phyloP scores from a whole-genome alignment of 805 yeast species.

The Wickerhamomyces alni region DNA sequence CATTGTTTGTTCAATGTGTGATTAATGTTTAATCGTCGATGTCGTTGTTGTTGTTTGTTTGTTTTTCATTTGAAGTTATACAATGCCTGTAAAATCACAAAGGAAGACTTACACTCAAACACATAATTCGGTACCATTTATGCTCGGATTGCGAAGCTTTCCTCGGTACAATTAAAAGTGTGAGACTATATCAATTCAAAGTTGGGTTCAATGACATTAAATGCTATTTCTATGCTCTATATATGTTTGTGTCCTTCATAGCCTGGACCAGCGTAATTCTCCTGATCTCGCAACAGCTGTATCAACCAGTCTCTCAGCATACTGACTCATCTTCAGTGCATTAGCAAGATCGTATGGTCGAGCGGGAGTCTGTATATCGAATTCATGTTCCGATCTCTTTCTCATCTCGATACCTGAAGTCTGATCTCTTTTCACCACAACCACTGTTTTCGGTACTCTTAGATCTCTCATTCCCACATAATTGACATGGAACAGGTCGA shows the following conservation, averaged over 20 bases:
- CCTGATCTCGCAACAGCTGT: background rate
- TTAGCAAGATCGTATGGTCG: background rate
- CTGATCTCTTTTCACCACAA: background rate
- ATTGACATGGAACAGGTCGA: background rate
- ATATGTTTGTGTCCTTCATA: background rate
- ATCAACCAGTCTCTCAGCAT: background rate
- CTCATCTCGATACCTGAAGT: background rate
- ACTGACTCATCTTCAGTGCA: background rate
- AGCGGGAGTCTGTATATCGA: background rate
- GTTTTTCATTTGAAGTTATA: too few species aligned
- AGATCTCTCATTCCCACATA: constrained; percentile 1
- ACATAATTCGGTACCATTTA: too few species aligned
- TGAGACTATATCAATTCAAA: too few species aligned
- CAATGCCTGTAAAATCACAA: too few species aligned
- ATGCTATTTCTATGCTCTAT: background rate
- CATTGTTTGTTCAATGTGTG: background rate
- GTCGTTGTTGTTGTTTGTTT: background rate
- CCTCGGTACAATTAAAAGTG: too few species aligned
- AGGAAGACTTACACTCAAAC: too few species aligned
- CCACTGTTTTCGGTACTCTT: background rate
- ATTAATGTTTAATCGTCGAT: too few species aligned
- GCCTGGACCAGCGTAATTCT: background rate
- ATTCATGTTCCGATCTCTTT: background rate
- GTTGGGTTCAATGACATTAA: too few species aligned
- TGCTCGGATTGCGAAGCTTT: too few species aligned